A percentile compares a stretch with the other conserved stretches of the same genome.
These are phyloP conservation scores for Trypanosoma brucei DNA, from an alignment of 208 protist genomes.

Conservation along the genomic window DNA sequence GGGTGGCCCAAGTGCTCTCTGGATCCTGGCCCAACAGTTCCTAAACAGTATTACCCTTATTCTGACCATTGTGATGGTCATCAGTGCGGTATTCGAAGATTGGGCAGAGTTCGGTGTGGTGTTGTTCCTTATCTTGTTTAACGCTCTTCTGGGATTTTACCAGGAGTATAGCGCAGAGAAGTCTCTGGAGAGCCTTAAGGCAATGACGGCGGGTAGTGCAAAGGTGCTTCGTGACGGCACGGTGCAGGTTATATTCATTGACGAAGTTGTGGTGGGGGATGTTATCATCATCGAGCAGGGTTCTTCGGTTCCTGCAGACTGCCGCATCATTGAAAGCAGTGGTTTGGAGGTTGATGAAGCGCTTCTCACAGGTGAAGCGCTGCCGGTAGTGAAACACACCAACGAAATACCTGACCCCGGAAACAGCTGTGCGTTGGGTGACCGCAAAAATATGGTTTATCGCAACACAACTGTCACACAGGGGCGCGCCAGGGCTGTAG, in stretches of 20 bases:
- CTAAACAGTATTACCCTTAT: slow-evolving; percentile 86
- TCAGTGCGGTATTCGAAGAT: slow-evolving; percentile 74
- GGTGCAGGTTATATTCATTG: slow-evolving; percentile 84
- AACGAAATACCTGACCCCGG: slow-evolving; percentile 80
- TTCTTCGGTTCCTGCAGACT: slow-evolving; percentile 93
- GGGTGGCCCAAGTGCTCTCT: slow-evolving; percentile 58
- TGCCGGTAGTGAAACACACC: slow-evolving; percentile 77
- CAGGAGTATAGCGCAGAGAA: slow-evolving; percentile 86
- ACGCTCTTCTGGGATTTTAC: slow-evolving; percentile 82
- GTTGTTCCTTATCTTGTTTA: slow-evolving; percentile 82
- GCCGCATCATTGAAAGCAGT: slow-evolving; percentile 87
- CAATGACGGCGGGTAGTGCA: slow-evolving; percentile 80
- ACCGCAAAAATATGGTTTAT: slow-evolving; percentile 90
- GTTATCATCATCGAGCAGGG: slow-evolving; percentile 91
- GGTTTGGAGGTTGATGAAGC: slow-evolving; percentile 91
- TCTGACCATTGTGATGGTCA: slow-evolving; percentile 75
- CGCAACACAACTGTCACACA: slow-evolving; percentile 83
- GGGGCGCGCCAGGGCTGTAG: slow-evolving; percentile 78
- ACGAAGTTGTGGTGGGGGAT: slow-evolving; percentile 96
- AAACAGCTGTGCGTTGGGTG: slow-evolving; percentile 63
- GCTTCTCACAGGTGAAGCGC: slow-evolving; percentile 90
- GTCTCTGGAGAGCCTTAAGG: slow-evolving; percentile 76
- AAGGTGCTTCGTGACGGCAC: slow-evolving; percentile 91
- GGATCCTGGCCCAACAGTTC: slow-evolving; percentile 69
- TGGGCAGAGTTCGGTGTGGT: slow-evolving; percentile 88